Percentiles rank a stretch among this genome's conserved stretches.
Conservation (phyloP, 192 early-diverging fungal species). For the Coemansia sp. region DNA sequence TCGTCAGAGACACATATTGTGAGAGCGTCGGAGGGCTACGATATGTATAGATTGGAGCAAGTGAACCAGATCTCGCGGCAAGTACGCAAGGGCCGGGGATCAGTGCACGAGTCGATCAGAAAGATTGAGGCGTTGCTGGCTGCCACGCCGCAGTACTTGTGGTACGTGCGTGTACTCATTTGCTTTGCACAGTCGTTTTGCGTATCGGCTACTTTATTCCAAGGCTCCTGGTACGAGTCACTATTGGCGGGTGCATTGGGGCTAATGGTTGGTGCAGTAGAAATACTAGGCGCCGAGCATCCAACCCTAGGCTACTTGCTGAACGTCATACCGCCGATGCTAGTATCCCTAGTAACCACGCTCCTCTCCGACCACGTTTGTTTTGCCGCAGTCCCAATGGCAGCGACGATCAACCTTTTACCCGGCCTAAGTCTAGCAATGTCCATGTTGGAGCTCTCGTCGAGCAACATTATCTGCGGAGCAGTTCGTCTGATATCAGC, state of each 20-base stretch:
- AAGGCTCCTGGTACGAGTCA: constrained; percentile 64
- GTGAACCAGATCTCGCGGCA: constrained; percentile 62
- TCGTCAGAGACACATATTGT: constrained; percentile 74
- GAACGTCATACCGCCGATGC: constrained; percentile 59
- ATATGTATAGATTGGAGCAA: constrained; percentile 64
- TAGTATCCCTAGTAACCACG: constrained; percentile 60
- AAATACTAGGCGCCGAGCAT: constrained; percentile 57
- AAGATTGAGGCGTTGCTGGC: constrained; percentile 58
- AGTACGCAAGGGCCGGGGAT: constrained; percentile 58
- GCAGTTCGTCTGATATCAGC: constrained; percentile 75
- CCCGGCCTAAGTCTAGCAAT: constrained; percentile 75
- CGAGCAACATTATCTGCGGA: constrained; percentile 82
- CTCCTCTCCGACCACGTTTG: constrained; percentile 59
- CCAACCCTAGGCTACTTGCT: constrained; percentile 59
- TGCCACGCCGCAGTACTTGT: constrained; percentile 48
- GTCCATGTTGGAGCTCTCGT: constrained; percentile 78
- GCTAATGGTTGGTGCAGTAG: constrained; percentile 57
- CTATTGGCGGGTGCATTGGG: constrained; percentile 52
- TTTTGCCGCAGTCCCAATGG: constrained; percentile 60
- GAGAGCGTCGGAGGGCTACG: constrained; percentile 57
- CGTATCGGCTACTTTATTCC: constrained; percentile 62
- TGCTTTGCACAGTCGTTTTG: constrained; percentile 60
- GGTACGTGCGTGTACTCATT: constrained; percentile 55
- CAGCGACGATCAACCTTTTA: constrained; percentile 62
- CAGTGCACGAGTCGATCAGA: constrained; percentile 62